phyloP scores from a whole-genome alignment of 1,284 basidiomycete species.

The Melampsora medusae region DNA sequence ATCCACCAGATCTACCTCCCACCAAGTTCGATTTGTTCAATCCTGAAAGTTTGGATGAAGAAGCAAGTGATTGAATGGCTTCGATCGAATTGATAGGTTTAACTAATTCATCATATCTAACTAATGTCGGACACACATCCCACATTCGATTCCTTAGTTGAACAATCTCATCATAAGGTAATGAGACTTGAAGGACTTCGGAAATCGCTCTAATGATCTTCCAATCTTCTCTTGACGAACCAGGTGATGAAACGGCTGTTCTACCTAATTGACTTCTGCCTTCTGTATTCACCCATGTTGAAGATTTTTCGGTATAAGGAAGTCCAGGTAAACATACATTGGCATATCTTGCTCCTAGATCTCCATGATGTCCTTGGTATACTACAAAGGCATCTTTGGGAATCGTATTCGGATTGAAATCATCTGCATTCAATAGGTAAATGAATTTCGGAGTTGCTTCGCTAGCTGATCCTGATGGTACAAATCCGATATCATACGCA shows the following conservation, averaged over 20 bases:
- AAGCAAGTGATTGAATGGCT: slow-evolving; percentile 64
- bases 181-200: slow-evolving; percentile 73
- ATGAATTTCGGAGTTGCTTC: slow-evolving; percentile 85
- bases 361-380: slow-evolving; percentile 98
- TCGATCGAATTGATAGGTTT: slow-evolving; percentile 68
- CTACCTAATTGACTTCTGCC: slow-evolving; percentile 87
- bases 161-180: slow-evolving; percentile 91
- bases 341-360: slow-evolving; percentile 90
- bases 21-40: slow-evolving; percentile 22
- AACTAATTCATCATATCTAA: slow-evolving; percentile 84
- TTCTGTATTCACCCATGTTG: slow-evolving; percentile 96
- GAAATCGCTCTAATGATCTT: slow-evolving; percentile 94
- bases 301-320: slow-evolving; percentile 93
- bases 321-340: slow-evolving; percentile 90
- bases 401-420: slow-evolving; percentile 84
- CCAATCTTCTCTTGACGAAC: slow-evolving; percentile 95
- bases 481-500: slow-evolving; percentile 91
- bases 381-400: slow-evolving; percentile 94
- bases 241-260: slow-evolving; percentile 90
- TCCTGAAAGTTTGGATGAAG: slow-evolving; percentile 57
- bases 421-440: slow-evolving; percentile 94
- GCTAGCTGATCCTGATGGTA: slow-evolving; percentile 74
- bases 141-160: slow-evolving; percentile 88
- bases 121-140: slow-evolving; percentile 88
- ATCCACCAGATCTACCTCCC: slow-evolving; percentile 60